phyloP scores from a whole-genome alignment of 1,284 basidiomycete species.

The Porogramme epimiltina region DNA sequence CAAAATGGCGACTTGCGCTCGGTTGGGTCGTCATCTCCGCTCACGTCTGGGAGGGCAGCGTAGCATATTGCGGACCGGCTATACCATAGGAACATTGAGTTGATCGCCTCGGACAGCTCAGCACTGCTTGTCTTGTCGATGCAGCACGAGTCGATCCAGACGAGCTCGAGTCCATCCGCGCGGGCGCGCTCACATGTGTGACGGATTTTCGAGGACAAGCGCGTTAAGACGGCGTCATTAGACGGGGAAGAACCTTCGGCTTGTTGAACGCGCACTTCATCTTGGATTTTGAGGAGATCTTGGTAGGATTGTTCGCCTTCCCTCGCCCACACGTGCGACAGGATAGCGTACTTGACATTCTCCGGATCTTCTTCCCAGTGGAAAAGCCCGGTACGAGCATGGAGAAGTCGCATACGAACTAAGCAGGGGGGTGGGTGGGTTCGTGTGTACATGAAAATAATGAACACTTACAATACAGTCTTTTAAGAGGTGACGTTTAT shows the following conservation, averaged over 20 bases:
- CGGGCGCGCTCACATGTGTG: slow-evolving; percentile 1
- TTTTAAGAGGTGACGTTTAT: no score
- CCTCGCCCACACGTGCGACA: slow-evolving; percentile 4
- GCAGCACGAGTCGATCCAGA: no score
- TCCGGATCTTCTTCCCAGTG: neutral
- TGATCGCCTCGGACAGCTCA: no score
- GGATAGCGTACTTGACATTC: slow-evolving; percentile 3
- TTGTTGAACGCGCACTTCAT: neutral
- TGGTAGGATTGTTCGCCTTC: neutral
- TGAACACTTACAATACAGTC: no score
- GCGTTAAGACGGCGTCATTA: no score
- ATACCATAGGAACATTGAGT: no score
- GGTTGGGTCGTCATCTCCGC: neutral
- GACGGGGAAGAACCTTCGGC: no score
- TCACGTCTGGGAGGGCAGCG: slow-evolving; percentile 1
- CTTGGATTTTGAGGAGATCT: neutral
- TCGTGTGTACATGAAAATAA: no score
- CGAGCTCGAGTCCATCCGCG: neutral
- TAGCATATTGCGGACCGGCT: neutral
- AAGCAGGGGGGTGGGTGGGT: no score
- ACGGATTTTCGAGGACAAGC: slow-evolving; percentile 1
- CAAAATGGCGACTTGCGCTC: neutral
- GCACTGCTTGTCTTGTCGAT: no score
- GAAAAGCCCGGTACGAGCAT: slow-evolving; percentile 1
- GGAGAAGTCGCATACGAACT: slow-evolving; percentile 5